Percentiles rank a stretch among this genome's conserved stretches.
Conservation (phyloP, 148 eudicot genomes). For the Rhododendron henanense region DNA sequence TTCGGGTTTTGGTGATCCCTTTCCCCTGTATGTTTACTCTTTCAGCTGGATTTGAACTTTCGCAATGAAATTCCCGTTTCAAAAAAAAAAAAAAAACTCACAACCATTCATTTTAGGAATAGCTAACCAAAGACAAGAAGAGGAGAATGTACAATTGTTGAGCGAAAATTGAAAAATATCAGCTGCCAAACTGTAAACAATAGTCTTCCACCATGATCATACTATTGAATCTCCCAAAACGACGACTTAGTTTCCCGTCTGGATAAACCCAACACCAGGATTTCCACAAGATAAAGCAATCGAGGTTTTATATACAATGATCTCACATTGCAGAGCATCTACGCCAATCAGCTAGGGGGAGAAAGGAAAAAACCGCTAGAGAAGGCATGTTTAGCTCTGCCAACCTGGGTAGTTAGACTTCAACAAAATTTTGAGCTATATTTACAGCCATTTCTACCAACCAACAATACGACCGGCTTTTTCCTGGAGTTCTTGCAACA, state of each 20-base stretch:
- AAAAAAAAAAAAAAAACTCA: not conserved
- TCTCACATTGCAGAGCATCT: not conserved
- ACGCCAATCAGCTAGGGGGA: not conserved
- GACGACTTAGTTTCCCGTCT: not conserved
- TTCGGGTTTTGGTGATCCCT: not conserved
- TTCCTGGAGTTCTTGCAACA: not conserved
- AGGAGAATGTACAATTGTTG: not conserved
- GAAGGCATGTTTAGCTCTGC: slow-evolving; percentile 21
- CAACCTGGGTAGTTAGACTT: slow-evolving; percentile 24
- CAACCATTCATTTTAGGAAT: not conserved
- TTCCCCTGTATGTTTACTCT: too few species aligned
- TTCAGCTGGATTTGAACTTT: too few species aligned
- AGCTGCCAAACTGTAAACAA: not conserved
- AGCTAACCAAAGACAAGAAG: not conserved
- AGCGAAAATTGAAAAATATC: not conserved
- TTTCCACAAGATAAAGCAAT: not conserved
- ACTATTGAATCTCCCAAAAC: not conserved
- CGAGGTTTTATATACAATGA: not conserved
- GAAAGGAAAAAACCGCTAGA: slow-evolving; percentile 14
- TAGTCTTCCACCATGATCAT: not conserved
- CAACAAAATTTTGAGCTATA: not conserved
- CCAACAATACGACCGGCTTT: not conserved
- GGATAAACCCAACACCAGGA: not conserved
- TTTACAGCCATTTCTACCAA: not conserved
- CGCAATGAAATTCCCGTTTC: not conserved